Percentiles rank a stretch among this genome's conserved stretches.
Evolutionary conservation across 441 rosid genomes (phyloP).

Genomic region (Erodium chrysanthum): DNA sequence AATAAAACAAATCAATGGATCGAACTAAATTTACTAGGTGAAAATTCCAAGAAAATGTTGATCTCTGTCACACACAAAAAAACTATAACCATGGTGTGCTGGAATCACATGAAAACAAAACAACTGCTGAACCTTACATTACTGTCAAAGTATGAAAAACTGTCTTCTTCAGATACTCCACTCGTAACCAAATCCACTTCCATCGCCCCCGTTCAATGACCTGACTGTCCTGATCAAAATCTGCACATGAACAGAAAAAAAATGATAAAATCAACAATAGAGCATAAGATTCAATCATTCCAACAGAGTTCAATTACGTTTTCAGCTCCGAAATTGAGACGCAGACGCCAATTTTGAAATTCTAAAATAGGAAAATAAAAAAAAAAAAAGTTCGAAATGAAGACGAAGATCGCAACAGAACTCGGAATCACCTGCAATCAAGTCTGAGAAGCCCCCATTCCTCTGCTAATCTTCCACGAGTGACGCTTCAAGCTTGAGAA

Average conservation of each 20-base stretch:
- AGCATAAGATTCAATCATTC: not conserved
- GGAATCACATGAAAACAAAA: slow-evolving; percentile 6
- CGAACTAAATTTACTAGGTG: not conserved
- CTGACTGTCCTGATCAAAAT: slow-evolving; percentile 6
- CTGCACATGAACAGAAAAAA: not conserved
- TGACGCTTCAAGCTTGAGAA: not conserved
- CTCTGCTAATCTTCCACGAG: not conserved
- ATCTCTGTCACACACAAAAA: slow-evolving; percentile 7
- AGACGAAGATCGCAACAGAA: not conserved
- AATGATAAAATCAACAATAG: not conserved
- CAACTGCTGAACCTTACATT: slow-evolving; percentile 33
- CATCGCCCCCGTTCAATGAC: slow-evolving; percentile 26
- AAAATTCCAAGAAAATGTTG: not conserved
- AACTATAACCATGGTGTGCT: not conserved
- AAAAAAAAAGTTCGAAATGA: not conserved
- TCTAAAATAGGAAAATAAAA: not conserved
- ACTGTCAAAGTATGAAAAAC: slow-evolving; percentile 36
- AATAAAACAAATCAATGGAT: not conserved
- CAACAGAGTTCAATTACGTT: not conserved
- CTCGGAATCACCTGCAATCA: not conserved
- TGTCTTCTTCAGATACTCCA: slow-evolving; percentile 46
- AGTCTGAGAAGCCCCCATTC: not conserved
- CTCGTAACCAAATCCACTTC: slow-evolving; percentile 51
- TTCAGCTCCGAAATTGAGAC: slow-evolving; percentile 3
- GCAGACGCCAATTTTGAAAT: not conserved